Evolutionary conservation across 2,329 filamentous ascomycete species (phyloP).

Genomic region (Cadophora malorum): DNA sequence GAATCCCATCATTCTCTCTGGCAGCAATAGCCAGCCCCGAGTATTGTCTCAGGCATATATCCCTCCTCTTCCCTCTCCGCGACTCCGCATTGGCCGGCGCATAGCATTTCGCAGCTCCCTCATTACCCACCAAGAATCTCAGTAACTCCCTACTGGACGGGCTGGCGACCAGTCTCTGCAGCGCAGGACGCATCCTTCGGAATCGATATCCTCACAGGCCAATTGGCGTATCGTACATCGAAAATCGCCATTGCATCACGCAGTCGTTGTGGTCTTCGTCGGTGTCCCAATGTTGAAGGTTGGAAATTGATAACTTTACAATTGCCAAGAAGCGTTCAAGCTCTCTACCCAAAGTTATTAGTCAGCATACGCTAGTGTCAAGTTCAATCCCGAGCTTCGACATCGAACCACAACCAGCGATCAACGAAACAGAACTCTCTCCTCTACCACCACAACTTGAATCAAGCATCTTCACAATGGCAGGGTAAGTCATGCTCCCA

Average conservation of each 20-base stretch:
- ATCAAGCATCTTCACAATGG: constrained; percentile 29
- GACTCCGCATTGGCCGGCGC: neutral
- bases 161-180: constrained; percentile 43
- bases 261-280: neutral
- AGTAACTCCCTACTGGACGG: constrained; percentile 25
- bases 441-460: constrained; percentile 16
- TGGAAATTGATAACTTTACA: neutral
- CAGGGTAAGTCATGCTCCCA: constrained; percentile 41
- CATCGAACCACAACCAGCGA: constrained; percentile 33
- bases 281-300: neutral
- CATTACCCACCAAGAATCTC: constrained; percentile 9
- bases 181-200: constrained; percentile 40
- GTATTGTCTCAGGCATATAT: constrained; percentile 3
- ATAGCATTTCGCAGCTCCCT: neutral
- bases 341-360: neutral
- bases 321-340: neutral
- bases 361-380: constrained; percentile 14
- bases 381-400: constrained; percentile 34
- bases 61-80: neutral
- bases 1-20: neutral
- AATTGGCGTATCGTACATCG: constrained; percentile 26
- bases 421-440: constrained; percentile 19
- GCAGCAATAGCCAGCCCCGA: constrained; percentile 4
- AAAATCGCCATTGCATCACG: constrained; percentile 38
- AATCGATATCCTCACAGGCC: constrained; percentile 25